Conservation (phyloP, 164 flowering plant species). For the Macadamia tetraphylla region DNA sequence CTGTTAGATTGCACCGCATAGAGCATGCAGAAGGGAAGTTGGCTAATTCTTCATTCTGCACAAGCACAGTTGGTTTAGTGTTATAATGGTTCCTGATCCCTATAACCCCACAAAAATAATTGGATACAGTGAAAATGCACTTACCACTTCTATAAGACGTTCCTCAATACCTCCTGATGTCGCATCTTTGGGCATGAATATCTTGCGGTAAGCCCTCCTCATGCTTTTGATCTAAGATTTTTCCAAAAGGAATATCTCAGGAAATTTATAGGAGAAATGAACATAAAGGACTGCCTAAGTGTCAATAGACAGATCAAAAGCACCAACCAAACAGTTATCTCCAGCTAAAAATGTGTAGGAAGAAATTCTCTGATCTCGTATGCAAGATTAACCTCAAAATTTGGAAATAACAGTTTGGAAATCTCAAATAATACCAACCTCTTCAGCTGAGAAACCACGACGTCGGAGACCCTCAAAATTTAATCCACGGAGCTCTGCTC, state of each 20-base stretch:
- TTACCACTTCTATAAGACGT: constrained; percentile 74
- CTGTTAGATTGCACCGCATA: constrained; percentile 57
- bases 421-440: constrained; percentile 40
- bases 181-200: constrained; percentile 59
- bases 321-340: background rate
- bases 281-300: background rate
- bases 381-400: too few species aligned
- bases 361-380: too few species aligned
- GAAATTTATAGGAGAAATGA: background rate
- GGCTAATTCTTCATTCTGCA: constrained; percentile 44
- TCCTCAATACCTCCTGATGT: constrained; percentile 47
- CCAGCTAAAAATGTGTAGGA: too few species aligned
- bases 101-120: constrained; percentile 35
- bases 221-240: constrained; percentile 61
- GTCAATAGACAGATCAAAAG: background rate
- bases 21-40: constrained; percentile 43
- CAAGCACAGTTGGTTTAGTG: constrained; percentile 7
- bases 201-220: constrained; percentile 64
- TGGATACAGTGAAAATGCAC: background rate
- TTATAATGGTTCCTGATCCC: constrained; percentile 31
- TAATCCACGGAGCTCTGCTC: constrained; percentile 88
- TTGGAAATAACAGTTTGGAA: too few species aligned
- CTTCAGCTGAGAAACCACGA: constrained; percentile 56
- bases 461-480: constrained; percentile 91
- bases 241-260: constrained; percentile 12